phyloP scores from a whole-genome alignment of 352 stramenopile species.

The Saprolegnia diclina region DNA sequence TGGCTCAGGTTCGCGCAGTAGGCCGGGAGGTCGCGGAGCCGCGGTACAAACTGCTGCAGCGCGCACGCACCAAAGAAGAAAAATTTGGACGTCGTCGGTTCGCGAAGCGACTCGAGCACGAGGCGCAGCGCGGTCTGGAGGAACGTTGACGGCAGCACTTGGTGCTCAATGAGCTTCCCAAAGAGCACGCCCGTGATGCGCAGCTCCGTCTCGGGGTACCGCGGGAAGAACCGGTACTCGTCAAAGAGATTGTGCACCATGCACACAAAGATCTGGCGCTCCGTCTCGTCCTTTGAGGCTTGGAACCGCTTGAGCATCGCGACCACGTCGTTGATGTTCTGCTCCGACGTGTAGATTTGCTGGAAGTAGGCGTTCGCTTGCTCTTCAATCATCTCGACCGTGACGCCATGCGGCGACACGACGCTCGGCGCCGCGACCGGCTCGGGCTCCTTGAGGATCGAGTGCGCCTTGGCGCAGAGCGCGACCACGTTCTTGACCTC shows the following conservation, averaged over 20 bases:
- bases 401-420: conserved; percentile 33
- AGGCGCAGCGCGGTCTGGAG: conserved; percentile 96
- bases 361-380: conserved; percentile 98
- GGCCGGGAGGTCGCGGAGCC: conserved; percentile 94
- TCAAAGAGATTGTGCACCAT: conserved; percentile 99
- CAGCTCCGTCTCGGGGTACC: conserved; percentile 98
- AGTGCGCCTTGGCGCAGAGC: conserved; percentile 75
- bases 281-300: conserved; percentile 89
- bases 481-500: conserved; percentile 81
- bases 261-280: conserved; percentile 99
- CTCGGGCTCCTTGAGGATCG: conserved; percentile 64
- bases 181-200: conserved; percentile 98
- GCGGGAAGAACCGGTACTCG: conserved; percentile 99
- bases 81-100: conserved; percentile 96
- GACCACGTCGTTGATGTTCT: conserved; percentile 97
- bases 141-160: conserved; percentile 96
- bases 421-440: conserved; percentile 16
- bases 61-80: conserved; percentile 99
- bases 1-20: conserved; percentile 98
- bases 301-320: conserved; percentile 99
- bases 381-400: conserved; percentile 96
- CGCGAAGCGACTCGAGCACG: conserved; percentile 95
- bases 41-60: conserved; percentile 96
- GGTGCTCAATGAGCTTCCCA: conserved; percentile 97
- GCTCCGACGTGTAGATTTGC: conserved; percentile 98